Evolutionary conservation across 1,284 basidiomycete species (phyloP).

Genomic region (Leccinum solheimii): DNA sequence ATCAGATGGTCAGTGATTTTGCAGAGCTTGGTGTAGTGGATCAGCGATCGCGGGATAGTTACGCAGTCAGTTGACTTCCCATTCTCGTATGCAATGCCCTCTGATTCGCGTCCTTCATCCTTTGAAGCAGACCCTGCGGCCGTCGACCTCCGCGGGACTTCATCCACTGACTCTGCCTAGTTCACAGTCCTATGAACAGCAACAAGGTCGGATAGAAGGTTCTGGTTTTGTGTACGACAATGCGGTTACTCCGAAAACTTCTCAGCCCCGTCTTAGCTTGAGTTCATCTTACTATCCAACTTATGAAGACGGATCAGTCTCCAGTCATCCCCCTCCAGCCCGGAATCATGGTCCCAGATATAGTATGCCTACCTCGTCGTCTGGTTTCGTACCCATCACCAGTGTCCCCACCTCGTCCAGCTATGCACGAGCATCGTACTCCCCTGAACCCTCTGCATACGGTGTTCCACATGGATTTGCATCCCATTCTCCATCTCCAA

Average conservation of each 20-base stretch:
- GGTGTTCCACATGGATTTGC: conserved; percentile 41
- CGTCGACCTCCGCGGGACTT: conserved; percentile 43
- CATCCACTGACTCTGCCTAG: conserved; percentile 32
- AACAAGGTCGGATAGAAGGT: conserved; percentile 23
- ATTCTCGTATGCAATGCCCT: background rate
- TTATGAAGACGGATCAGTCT: conserved; percentile 47
- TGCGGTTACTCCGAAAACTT: conserved; percentile 38
- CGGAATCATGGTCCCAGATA: conserved; percentile 56
- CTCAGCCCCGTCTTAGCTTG: conserved; percentile 37
- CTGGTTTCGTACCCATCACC: conserved; percentile 62
- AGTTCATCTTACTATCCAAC: conserved; percentile 48
- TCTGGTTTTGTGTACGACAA: conserved; percentile 38
- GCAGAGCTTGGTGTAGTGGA: conserved; percentile 62
- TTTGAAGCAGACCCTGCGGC: conserved; percentile 40
- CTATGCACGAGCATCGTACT: conserved; percentile 36
- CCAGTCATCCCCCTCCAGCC: conserved; percentile 37
- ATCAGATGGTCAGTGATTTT: conserved; percentile 61
- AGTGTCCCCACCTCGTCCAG: conserved; percentile 27
- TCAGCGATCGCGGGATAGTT: conserved; percentile 56
- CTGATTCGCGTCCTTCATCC: conserved; percentile 31
- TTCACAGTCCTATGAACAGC: conserved; percentile 35
- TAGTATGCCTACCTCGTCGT: conserved; percentile 63
- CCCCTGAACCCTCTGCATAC: conserved; percentile 52
- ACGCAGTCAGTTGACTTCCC: conserved; percentile 52
- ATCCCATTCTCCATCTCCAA: conserved; percentile 28